A percentile compares a stretch with the other conserved stretches of the same genome.
phyloP scores from a whole-genome alignment of 208 protist species.

The Crithidia acanthocephali region DNA sequence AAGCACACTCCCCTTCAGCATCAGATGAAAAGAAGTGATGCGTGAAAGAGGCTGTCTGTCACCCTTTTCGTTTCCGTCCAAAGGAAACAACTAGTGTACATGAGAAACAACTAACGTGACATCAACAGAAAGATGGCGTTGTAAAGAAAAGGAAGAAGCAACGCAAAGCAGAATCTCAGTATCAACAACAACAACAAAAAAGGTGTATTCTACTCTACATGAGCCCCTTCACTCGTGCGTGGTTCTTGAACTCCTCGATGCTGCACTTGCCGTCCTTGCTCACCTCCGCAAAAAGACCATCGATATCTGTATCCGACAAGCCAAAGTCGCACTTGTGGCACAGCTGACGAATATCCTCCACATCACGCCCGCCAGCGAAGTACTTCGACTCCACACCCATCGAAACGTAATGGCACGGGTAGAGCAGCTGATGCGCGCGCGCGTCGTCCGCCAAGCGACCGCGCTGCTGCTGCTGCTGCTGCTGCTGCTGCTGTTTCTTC shows the following conservation, averaged over 20 bases:
- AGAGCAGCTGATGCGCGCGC: constrained; percentile 72
- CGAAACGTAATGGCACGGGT: constrained; percentile 84
- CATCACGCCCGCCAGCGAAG: constrained; percentile 76
- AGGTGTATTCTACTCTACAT: constrained; percentile 37
- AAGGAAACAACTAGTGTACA: no score
- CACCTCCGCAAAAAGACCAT: constrained; percentile 70
- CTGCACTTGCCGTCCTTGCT: constrained; percentile 54
- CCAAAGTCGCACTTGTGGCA: constrained; percentile 74
- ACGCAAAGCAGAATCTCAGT: no score
- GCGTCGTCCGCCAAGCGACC: constrained; percentile 61
- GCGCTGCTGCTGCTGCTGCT: constrained; percentile 15
- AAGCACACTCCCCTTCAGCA: no score
- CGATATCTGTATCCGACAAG: constrained; percentile 68
- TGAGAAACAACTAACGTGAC: no score
- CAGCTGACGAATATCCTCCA: constrained; percentile 68
- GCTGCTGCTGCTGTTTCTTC: not conserved
- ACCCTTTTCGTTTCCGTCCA: no score
- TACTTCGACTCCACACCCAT: constrained; percentile 81
- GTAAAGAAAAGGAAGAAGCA: no score
- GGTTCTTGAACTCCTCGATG: constrained; percentile 91
- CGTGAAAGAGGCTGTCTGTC: no score
- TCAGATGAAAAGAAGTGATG: no score
- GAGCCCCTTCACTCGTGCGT: constrained; percentile 66
- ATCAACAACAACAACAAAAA: constrained; percentile 13
- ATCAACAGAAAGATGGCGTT: no score